Evolutionary conservation across 768 basidiomycete genomes (phyloP).

Genomic region (Naganishia antarctica): DNA sequence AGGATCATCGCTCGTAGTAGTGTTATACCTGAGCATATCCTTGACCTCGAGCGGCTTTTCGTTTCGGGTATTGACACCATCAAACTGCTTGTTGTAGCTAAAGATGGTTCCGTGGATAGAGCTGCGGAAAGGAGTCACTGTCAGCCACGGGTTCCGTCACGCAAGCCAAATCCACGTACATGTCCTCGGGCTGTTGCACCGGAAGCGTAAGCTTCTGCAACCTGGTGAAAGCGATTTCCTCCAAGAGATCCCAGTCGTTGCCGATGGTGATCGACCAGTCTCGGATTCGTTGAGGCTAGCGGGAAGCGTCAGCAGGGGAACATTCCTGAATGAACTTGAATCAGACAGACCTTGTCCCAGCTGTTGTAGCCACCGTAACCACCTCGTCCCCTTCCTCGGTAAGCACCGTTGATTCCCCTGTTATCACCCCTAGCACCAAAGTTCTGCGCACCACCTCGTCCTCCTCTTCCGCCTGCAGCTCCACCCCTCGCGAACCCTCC

Average conservation of each 20-base stretch:
- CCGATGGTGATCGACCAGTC: conserved; percentile 92
- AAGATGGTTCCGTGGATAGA: conserved; percentile 84
- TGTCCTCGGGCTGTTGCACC: conserved; percentile 82
- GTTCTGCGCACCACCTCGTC: conserved; percentile 41
- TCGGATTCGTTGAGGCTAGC: conserved; percentile 70
- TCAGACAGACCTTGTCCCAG: conserved; percentile 75
- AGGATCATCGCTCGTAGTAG: conserved; percentile 95
- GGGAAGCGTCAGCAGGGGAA: not conserved
- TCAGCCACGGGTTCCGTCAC: not conserved
- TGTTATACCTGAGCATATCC: conserved; percentile 94
- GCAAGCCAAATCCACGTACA: conserved; percentile 57
- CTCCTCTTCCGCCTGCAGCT: conserved; percentile 55
- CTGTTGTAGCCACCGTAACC: conserved; percentile 89
- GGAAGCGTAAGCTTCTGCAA: conserved; percentile 86
- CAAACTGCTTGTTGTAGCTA: conserved; percentile 88
- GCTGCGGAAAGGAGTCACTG: conserved; percentile 50
- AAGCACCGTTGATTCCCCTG: conserved; percentile 53
- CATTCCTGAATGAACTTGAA: not conserved
- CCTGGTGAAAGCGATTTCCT: conserved; percentile 94
- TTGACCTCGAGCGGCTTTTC: conserved; percentile 85
- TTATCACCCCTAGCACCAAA: conserved; percentile 34
- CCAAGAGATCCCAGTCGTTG: conserved; percentile 86
- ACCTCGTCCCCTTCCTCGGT: conserved; percentile 53
- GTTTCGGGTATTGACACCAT: conserved; percentile 88
- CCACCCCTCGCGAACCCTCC: conserved; percentile 52